Evolutionary conservation across 1,284 basidiomycete genomes (phyloP), one percentile per base, ranked within the genome.

Genomic region (Naganishia sp.): DNA sequence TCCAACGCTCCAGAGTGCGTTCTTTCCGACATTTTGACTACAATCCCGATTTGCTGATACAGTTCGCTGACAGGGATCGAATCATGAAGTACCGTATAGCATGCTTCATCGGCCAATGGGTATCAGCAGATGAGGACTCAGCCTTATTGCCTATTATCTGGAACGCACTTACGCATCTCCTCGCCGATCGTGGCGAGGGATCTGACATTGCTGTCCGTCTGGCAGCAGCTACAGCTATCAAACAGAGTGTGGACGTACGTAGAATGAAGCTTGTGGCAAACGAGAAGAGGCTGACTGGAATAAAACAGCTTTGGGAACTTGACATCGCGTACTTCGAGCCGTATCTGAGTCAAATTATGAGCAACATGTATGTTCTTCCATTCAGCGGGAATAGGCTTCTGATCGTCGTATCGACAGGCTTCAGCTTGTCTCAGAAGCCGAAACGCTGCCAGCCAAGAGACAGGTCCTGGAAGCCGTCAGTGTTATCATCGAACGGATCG

Each of bases 71-170:
- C 69, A 93, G 90, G 65, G 91, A 89, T 73, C 89, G 90, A 0
- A 90, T 94, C 54, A 84, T 94, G 67, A 93, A 94, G 78, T 86
- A 92, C 23, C 85, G 92, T 49, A 89, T 94, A 68, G 92, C 91
- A 0, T 94, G 92, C 91, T 79, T 94, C 6, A 85, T 95, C 50
- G 92, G 92, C 13, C 89, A 88, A 82, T 92, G 90, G 87, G 84
- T 90, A 28, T 82, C 84, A 3, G 75, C 77, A 0, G 77, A 81
- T 5, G 87, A 90, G 63, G 83, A 85, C 68, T 87, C 85, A 68
- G 81, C 87, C 2, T 86, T 86, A 68, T 85, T 88, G 6, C 72
- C 84, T 3, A 80, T 84, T 55, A 81, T 92, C 11, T 95, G 92
- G 92, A 85, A 91, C 71, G 84, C 91, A 35, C 81, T 95, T 0